These are phyloP conservation scores for Aspergillus piperis DNA, from an alignment of 2,329 filamentous ascomycete genomes.

Conservation along the genomic window DNA sequence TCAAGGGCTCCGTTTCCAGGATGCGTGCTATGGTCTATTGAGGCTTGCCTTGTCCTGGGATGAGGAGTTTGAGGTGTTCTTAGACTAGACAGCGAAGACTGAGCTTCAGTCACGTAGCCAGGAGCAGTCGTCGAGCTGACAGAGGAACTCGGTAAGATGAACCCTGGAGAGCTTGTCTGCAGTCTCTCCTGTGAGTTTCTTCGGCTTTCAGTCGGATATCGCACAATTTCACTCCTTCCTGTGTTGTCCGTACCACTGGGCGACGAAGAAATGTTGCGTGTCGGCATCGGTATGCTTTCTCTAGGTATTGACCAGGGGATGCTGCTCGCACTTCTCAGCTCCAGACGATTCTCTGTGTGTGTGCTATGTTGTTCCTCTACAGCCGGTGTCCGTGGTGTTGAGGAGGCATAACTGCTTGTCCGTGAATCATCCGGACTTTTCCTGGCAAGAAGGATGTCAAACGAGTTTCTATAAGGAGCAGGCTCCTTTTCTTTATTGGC, in stretches of 20 bases:
- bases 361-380: not conserved
- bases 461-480: slow-evolving; percentile 11
- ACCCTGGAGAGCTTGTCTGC: not conserved
- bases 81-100: slow-evolving; percentile 10
- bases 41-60: slow-evolving; percentile 7
- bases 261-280: not conserved
- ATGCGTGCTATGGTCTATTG: slow-evolving; percentile 22
- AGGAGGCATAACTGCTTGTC: not conserved
- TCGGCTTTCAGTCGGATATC: not conserved
- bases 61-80: not conserved
- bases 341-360: not conserved
- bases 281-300: slow-evolving; percentile 25
- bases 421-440: slow-evolving; percentile 13
- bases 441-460: slow-evolving; percentile 25
- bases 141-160: slow-evolving; percentile 23
- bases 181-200: not conserved
- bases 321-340: slow-evolving; percentile 1
- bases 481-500: slow-evolving; percentile 7
- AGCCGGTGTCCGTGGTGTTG: not conserved
- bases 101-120: slow-evolving; percentile 6
- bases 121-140: slow-evolving; percentile 12
- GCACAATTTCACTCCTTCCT: not conserved
- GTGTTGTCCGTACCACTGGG: not conserved
- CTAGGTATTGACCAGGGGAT: slow-evolving; percentile 44
- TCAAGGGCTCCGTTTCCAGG: slow-evolving; percentile 33